Conservation (phyloP, 192 early-diverging fungal genomes). For the Gryganskiella cystojenkinii region DNA sequence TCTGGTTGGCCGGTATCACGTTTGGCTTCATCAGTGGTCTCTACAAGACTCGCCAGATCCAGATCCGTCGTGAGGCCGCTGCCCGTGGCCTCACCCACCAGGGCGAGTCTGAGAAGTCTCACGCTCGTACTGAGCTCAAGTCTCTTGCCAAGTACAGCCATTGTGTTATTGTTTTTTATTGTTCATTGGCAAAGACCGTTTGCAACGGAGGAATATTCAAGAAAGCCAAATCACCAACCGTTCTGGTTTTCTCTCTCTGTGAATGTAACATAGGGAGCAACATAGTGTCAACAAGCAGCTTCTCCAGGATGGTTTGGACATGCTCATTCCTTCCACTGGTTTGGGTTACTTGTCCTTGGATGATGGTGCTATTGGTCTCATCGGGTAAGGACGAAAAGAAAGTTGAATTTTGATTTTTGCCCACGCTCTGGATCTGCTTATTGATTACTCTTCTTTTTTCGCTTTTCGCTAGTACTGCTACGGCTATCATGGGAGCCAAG, state of each 20-base stretch:
- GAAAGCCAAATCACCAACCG: no score
- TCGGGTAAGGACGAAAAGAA: conserved; percentile 59
- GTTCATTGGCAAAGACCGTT: no score
- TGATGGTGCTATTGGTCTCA: conserved; percentile 75
- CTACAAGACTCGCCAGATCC: conserved; percentile 72
- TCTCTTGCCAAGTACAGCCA: conserved; percentile 55
- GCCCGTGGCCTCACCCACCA: conserved; percentile 43
- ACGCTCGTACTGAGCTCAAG: conserved; percentile 55
- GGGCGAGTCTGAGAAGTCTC: conserved; percentile 39
- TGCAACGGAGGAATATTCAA: no score
- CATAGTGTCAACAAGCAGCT: conserved; percentile 54
- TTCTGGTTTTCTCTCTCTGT: no score
- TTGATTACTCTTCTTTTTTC: neutral
- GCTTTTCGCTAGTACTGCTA: conserved; percentile 42
- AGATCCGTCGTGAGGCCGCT: conserved; percentile 53
- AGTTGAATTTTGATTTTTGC: neutral
- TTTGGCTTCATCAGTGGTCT: conserved; percentile 70
- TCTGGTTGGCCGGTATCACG: conserved; percentile 74
- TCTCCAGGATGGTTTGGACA: conserved; percentile 75
- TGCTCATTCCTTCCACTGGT: conserved; percentile 68
- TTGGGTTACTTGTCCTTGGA: conserved; percentile 71
- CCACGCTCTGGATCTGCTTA: neutral
- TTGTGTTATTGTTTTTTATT: neutral
- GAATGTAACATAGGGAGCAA: conserved; percentile 73
- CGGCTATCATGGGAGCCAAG: conserved; percentile 73